These are phyloP conservation scores for Grigorovia humatica DNA, from an alignment of 805 yeast species.

Conservation along the genomic window DNA sequence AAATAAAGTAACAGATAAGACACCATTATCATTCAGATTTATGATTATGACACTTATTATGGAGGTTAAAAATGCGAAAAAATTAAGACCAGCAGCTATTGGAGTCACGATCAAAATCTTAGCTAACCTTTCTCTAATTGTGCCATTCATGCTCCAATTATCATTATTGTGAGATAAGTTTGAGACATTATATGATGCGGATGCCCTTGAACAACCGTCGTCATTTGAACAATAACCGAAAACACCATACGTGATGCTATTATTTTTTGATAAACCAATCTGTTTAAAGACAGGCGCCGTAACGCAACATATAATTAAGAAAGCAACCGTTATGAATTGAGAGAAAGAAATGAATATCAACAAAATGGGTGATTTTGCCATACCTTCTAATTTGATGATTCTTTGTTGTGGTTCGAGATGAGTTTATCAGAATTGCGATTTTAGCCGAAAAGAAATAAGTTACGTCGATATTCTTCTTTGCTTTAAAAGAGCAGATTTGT, in stretches of 20 bases:
- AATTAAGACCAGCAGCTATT: conserved; percentile 53
- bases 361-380: conserved; percentile 9
- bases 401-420: too few species aligned
- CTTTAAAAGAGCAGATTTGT: neutral
- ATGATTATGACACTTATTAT: conserved; percentile 28
- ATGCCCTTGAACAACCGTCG: conserved; percentile 34
- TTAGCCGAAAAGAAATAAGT: too few species aligned
- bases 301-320: conserved; percentile 49
- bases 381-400: neutral
- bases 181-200: conserved; percentile 36
- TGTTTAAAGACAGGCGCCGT: conserved; percentile 47
- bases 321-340: conserved; percentile 47
- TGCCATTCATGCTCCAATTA: conserved; percentile 40
- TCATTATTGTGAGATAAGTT: conserved; percentile 22
- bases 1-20: conserved; percentile 24
- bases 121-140: conserved; percentile 42
- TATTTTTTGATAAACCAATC: conserved; percentile 41
- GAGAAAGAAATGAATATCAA: conserved; percentile 35
- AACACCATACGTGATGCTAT: conserved; percentile 44
- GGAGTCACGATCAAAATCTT: conserved; percentile 52
- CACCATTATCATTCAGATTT: conserved; percentile 9
- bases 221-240: conserved; percentile 49
- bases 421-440: too few species aligned
- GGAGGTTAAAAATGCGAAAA: conserved; percentile 34
- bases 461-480: too few species aligned